Evolutionary conservation across 2,329 filamentous ascomycete species (phyloP).

Genomic region (Hirsutella minnesotensis): DNA sequence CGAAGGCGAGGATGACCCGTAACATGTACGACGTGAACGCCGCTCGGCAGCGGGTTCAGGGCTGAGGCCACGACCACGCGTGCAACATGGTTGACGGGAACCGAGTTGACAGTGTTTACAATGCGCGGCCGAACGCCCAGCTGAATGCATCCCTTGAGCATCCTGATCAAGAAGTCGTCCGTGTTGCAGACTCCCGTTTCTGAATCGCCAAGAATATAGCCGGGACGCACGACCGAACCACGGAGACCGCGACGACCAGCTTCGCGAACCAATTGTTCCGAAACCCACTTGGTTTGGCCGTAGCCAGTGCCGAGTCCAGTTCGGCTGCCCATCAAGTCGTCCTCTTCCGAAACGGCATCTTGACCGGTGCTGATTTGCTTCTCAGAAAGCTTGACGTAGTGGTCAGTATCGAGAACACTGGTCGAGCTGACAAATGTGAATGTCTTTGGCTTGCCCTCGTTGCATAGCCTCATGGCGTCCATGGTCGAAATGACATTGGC

Average conservation of each 20-base stretch:
- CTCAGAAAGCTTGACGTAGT: slow-evolving; percentile 62
- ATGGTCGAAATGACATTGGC: slow-evolving; percentile 76
- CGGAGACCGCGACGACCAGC: slow-evolving; percentile 57
- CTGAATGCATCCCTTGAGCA: slow-evolving; percentile 82
- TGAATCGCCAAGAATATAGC: slow-evolving; percentile 70
- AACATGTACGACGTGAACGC: slow-evolving; percentile 57
- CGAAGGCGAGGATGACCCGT: slow-evolving; percentile 68
- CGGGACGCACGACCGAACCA: slow-evolving; percentile 58
- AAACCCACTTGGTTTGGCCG: slow-evolving; percentile 73
- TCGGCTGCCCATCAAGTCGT: slow-evolving; percentile 50
- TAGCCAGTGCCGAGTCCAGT: slow-evolving; percentile 67
- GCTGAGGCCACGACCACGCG: slow-evolving; percentile 64
- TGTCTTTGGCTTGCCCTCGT: slow-evolving; percentile 55
- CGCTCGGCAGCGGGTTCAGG: slow-evolving; percentile 44
- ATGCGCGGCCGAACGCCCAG: slow-evolving; percentile 63
- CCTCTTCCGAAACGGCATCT: slow-evolving; percentile 51
- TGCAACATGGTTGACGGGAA: slow-evolving; percentile 76
- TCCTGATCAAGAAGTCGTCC: slow-evolving; percentile 82
- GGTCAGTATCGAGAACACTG: slow-evolving; percentile 56
- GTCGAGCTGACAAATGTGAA: slow-evolving; percentile 66
- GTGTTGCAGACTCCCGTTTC: slow-evolving; percentile 61
- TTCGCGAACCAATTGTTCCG: slow-evolving; percentile 61
- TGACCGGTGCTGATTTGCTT: slow-evolving; percentile 53
- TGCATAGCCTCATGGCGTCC: slow-evolving; percentile 64
- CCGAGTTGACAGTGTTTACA: slow-evolving; percentile 76